phyloP scores from a whole-genome alignment of 2,329 filamentous ascomycete genomes.

The Ophiostoma fasciatum region DNA sequence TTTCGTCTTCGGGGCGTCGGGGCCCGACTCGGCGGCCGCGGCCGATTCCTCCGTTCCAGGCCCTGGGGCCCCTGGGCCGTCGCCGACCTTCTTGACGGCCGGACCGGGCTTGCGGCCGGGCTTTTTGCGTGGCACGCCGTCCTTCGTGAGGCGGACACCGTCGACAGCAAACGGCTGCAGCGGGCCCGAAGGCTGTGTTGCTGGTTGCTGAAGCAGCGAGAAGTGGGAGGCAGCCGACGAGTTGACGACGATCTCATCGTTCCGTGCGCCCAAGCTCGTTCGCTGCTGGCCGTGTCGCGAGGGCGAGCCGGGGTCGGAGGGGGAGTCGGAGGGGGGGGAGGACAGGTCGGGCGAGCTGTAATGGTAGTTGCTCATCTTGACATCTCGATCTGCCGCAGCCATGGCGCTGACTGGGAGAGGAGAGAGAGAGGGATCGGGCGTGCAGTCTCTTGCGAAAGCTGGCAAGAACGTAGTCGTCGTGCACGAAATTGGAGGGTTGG shows the following conservation, averaged over 20 bases:
- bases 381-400: conserved; percentile 13
- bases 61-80: conserved; percentile 4
- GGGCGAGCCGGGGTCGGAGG: conserved; percentile 34
- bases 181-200: conserved; percentile 11
- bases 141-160: conserved; percentile 37
- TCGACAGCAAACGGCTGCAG: conserved; percentile 18
- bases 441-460: too few relatives aligned
- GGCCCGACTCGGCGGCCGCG: conserved; percentile 20
- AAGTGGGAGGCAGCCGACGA: conserved; percentile 20
- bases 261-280: conserved; percentile 16
- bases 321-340: conserved; percentile 34
- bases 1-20: conserved; percentile 30
- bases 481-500: neutral
- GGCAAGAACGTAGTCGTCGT: neutral
- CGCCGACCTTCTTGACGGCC: conserved; percentile 14
- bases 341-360: conserved; percentile 36
- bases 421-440: neutral
- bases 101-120: conserved; percentile 50
- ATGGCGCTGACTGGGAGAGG: conserved; percentile 3
- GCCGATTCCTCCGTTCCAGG: conserved; percentile 21
- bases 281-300: conserved; percentile 20
- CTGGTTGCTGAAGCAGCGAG: conserved; percentile 19
- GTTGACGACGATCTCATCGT: conserved; percentile 34
- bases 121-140: conserved; percentile 46
- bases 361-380: conserved; percentile 20